Base-by-base conservation (phyloP, 1,284 basidiomycete genomes). In the Heterobasidion irregulare region DNA sequence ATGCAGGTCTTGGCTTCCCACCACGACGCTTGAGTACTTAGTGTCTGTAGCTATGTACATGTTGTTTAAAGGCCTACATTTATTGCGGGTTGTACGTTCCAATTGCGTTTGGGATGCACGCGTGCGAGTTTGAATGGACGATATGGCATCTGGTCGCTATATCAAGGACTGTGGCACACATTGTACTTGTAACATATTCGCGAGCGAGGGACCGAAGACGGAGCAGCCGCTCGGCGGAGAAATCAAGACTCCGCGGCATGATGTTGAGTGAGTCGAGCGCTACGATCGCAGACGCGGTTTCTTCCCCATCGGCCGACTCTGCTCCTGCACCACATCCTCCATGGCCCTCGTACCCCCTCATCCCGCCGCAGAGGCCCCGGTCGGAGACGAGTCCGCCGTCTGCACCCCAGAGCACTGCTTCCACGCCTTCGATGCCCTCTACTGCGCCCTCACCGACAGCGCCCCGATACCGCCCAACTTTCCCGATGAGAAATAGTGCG, bases 381-480 rank as follows among this genome's bases (percentile, higher is more conserved):
- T 60, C 61, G 68, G 68, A 56, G 67, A 70, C 58, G 70, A 67
- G 47, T 67, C 68, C 61, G 66, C 76, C 55, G 71, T 74, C 60
- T 91, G 89, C 73, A 75, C 70, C 9, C 78, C 76, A 41, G 83
- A 88, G 62, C 89, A 92, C 66, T 88, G 86, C 65, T 90, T 80
- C 65, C 78, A 88, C 67, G 86, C 86, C 50, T 92, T 91, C 65
- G 89, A 92, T 67, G 72, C 84, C 34, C 74, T 92, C 54, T 90
- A 86, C 68, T 90, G 87, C 65, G 75, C 79, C 18, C 78, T 92
- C 62, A 83, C 81, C 5, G 67, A 66, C 41, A 75, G 73, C 53
- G 66, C 70, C 41, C 80, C 83, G 6, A 72, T 88, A 53, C 63
- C 75, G 16, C 80, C 86, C 46, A 66, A 68, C 56, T 89, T 90